Base-by-base conservation (phyloP, 306 rosid species). In the Trifolium subterraneum region DNA sequence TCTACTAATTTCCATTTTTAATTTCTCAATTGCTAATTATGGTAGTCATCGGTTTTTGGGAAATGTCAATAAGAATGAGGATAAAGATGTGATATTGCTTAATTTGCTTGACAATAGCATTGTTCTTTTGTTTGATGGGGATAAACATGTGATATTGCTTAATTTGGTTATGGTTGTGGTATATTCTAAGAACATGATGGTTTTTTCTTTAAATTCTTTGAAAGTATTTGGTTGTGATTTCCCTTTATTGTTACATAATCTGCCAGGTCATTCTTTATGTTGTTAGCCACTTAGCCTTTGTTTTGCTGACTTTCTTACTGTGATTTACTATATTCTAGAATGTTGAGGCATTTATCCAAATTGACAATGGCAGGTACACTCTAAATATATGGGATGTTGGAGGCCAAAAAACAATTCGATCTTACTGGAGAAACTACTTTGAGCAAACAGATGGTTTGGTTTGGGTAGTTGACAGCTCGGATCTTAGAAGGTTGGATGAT, bases 361-460 rank as follows among this genome's bases (percentile, higher is more conserved):
- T 39, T 78, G 76, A 76, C 51, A 64, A 27, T 84, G 82, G 58
- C 82, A 93, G 93, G 90, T 93, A 93, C 79, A 82, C 84, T 13
- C 92, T 93, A 42, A 93, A 93, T 79, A 90, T 84, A 61, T 84
- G 87, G 87, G 98, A 93, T 84, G 93, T 93, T 55, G 97, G 98
- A 44, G 97, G 98, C 50, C 98, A 90, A 38, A 90, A 90, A 63
- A 90, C 98, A 5, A 93, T 93, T 75, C 84, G 98, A 86, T 93
- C 98, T 16, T 93, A 90, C 58, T 89, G 97, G 96, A 87, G 97
- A 82, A 87, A 93, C 87, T 93, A 93, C 83, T 90, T 88, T 79
- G 96, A 93, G 93, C 93, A 84, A 80, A 93, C 96, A 22, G 96
- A 93, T 84, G 98, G 97, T 61, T 76, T 93, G 64, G 93, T 93